Evolutionary conservation across 2,329 filamentous ascomycete species (phyloP), one percentile per base, ranked within the genome.

Genomic region (Phialophora chinensis): DNA sequence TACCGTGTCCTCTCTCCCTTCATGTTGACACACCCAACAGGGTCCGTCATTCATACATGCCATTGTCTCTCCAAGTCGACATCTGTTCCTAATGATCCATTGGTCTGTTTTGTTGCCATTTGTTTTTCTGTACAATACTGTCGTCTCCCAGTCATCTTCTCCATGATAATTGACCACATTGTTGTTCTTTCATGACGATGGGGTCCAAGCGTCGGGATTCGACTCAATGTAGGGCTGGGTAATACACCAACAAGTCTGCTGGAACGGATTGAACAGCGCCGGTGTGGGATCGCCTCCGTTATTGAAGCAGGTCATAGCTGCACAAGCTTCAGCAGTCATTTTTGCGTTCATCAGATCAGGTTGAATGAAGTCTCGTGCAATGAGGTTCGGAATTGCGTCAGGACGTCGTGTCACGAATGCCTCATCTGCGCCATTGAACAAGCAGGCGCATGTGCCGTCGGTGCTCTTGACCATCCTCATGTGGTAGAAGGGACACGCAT

Each of bases 291-390:
- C 58, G 31, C 64, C 62, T 17, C 58, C 65, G 31, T 67, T 66
- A 38, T 65, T 66, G 61, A 66, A 70, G 60, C 71, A 73, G 12
- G 29, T 66, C 60, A 73, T 73, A 6, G 66, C 67, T 35, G 60
- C 65, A 64, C 71, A 73, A 54, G 69, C 70, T 27, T 71, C 69
- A 8, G 35, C 53, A 4, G 70, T 63, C 69, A 73, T 71, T 29
- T 60, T 70, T 1, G 69, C 66, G 63, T 58, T 69, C 49, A 68
- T 54, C 25, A 66, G 35, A 29, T 69, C 59, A 12, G 66, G 69
- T 29, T 64, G 60, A 29, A 52, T 53, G 7, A 72, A 29, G n/a
- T 44, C 60, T 44, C 70, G 42, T n/a, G 50, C 20, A 23, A 33
- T n/a, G 27, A 69, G 35, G 38, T 62, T 31, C 44, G 67, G 54